These are phyloP conservation scores for Picea sitchensis DNA, from an alignment of 75 land plant species.

Conservation along the genomic window DNA sequence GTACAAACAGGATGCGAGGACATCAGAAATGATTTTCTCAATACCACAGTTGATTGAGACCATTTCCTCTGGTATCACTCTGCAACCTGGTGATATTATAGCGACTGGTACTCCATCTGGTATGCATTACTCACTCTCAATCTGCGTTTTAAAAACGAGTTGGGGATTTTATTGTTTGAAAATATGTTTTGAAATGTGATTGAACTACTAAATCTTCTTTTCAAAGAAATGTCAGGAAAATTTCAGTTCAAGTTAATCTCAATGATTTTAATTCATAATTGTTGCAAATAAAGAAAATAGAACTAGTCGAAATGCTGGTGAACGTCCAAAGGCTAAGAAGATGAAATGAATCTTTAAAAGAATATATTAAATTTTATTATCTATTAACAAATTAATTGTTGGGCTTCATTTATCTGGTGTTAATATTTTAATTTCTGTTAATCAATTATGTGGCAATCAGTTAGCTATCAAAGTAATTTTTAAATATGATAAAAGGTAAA, in stretches of 20 bases:
- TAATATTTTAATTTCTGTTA: too few relatives aligned
- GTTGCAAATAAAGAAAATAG: background rate
- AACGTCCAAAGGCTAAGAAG: too few relatives aligned
- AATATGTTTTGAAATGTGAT: background rate
- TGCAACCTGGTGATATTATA: conserved; percentile 47
- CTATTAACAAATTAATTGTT: too few relatives aligned
- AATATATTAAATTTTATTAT: too few relatives aligned
- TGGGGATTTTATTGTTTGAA: background rate
- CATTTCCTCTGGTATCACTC: conserved; percentile 35
- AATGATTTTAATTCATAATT: background rate
- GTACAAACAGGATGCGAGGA: conserved; percentile 34
- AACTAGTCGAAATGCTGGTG: background rate
- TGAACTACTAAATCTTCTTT: background rate
- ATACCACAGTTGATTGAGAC: conserved; percentile 45
- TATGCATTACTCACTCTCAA: background rate
- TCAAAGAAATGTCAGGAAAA: background rate
- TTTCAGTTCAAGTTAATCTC: background rate
- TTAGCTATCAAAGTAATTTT: too few relatives aligned
- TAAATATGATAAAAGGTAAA: too few relatives aligned
- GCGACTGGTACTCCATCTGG: conserved; percentile 53
- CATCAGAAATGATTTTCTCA: conserved; percentile 45
- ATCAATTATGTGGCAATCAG: too few relatives aligned
- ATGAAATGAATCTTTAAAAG: too few relatives aligned
- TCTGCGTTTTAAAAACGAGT: background rate
- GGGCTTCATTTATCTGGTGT: too few relatives aligned